Evolutionary conservation across 306 rosid genomes (phyloP).

Genomic region (Adenanthera pavonina): DNA sequence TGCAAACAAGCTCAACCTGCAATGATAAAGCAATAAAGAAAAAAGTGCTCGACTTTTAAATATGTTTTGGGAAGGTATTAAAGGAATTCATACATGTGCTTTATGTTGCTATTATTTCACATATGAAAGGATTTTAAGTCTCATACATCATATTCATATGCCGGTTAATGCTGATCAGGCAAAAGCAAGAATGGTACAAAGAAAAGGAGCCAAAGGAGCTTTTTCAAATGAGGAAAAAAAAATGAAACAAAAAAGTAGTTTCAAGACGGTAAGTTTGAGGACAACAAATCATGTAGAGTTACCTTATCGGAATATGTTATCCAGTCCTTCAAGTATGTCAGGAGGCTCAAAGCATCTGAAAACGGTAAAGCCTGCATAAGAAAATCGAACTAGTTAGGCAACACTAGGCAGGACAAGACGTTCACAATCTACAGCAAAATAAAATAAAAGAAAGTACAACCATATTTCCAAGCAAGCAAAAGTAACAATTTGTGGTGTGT

Average conservation of each 20-base stretch:
- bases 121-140: neutral
- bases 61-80: neutral
- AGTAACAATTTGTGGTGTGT: slow-evolving; percentile 8
- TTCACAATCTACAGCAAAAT: slow-evolving; percentile 19
- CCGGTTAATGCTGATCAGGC: neutral
- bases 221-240: neutral
- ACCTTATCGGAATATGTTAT: slow-evolving; percentile 86
- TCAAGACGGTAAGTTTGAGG: slow-evolving; percentile 18
- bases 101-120: slow-evolving; percentile 1
- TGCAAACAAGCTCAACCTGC: slow-evolving; percentile 94
- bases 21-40: slow-evolving; percentile 21
- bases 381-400: slow-evolving; percentile 27
- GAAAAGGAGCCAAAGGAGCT: neutral
- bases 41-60: slow-evolving; percentile 14
- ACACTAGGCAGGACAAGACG: slow-evolving; percentile 21
- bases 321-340: slow-evolving; percentile 89
- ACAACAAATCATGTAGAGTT: slow-evolving; percentile 15
- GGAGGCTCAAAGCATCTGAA: slow-evolving; percentile 84
- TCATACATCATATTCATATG: slow-evolving; percentile 8
- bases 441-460: neutral
- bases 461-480: neutral
- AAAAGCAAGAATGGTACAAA: neutral
- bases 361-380: slow-evolving; percentile 85
- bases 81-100: neutral
- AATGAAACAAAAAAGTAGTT: neutral